A percentile compares a stretch with the other conserved stretches of the same genome.
Conservation (phyloP, 2,329 filamentous ascomycete species). For the Epichloe sp. region DNA sequence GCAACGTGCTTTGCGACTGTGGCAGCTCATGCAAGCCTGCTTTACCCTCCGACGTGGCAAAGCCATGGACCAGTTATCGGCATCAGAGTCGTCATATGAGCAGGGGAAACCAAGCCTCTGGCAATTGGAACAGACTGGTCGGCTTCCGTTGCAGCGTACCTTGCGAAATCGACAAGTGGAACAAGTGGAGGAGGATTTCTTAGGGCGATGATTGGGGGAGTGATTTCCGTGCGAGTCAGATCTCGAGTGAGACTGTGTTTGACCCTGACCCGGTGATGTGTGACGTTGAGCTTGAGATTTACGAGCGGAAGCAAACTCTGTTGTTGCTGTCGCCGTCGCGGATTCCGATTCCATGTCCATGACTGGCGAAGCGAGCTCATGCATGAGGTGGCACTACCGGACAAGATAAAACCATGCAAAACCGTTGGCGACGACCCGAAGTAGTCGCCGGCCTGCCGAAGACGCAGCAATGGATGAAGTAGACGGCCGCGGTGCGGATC, state of each 20-base stretch:
- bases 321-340: neutral
- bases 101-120: conserved; percentile 44
- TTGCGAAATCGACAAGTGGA: conserved; percentile 42
- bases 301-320: neutral
- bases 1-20: conserved; percentile 44
- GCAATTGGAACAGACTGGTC: conserved; percentile 43
- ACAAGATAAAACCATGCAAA: neutral
- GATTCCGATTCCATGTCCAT: conserved; percentile 4
- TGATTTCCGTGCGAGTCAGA: neutral
- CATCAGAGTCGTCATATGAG: conserved; percentile 37
- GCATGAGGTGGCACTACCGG: too few relatives aligned
- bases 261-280: neutral
- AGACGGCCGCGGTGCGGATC: too few relatives aligned
- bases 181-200: conserved; percentile 35
- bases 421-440: neutral
- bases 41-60: conserved; percentile 40
- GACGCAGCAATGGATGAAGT: neutral
- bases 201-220: conserved; percentile 21
- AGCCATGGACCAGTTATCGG: conserved; percentile 28
- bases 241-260: neutral
- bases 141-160: conserved; percentile 43
- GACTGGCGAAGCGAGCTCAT: neutral
- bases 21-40: conserved; percentile 44
- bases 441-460: neutral
- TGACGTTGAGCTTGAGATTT: neutral